phyloP scores from a whole-genome alignment of 805 yeast genomes.

The Spencermartinsiella europaea region DNA sequence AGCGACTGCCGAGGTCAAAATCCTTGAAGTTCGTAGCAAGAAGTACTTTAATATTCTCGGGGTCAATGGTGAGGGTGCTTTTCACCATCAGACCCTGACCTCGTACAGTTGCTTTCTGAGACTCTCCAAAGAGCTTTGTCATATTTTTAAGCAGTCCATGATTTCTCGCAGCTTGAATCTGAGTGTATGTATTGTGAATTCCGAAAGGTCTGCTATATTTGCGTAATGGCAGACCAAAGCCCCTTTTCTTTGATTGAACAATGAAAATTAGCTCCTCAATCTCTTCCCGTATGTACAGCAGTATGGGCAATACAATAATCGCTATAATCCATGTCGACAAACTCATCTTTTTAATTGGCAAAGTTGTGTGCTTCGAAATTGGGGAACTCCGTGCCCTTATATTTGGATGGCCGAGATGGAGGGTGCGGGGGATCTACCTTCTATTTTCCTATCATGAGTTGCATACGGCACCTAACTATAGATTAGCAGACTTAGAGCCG shows the following conservation, averaged over 20 bases:
- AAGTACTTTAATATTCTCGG: conserved; percentile 32
- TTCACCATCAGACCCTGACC: conserved; percentile 20
- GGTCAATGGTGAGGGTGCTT: conserved; percentile 26
- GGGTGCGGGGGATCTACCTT: no score
- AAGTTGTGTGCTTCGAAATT: no score
- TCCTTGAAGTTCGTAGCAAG: conserved; percentile 32
- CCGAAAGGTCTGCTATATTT: background rate
- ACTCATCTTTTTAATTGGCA: background rate
- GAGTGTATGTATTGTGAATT: background rate
- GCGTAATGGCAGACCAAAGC: background rate
- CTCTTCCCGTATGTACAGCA: background rate
- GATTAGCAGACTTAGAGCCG: no score
- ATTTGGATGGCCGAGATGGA: no score
- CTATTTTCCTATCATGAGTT: no score
- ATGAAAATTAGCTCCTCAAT: background rate
- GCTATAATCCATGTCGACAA: background rate
- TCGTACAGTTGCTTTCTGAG: background rate
- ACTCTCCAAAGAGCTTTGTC: background rate
- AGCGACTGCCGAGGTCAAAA: conserved; percentile 28
- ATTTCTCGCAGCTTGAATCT: background rate
- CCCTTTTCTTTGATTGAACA: background rate
- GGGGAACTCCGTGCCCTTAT: no score
- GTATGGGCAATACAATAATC: background rate
- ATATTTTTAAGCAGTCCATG: conserved; percentile 4
- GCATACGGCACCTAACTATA: no score